Evolutionary conservation across 2,329 filamentous ascomycete species (phyloP).

Genomic region (Domatiomyces globalis): DNA sequence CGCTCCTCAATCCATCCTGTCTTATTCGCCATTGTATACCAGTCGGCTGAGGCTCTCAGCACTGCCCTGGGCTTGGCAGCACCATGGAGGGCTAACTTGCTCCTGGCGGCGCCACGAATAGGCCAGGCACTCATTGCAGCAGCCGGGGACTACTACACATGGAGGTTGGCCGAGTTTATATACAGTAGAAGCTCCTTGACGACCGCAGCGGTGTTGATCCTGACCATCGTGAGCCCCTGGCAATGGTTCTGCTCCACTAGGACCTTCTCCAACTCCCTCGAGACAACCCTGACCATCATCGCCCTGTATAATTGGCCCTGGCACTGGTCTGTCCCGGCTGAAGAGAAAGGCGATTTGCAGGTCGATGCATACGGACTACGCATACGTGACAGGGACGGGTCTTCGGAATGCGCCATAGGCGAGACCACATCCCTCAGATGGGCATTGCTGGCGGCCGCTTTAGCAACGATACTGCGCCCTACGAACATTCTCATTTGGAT

Average conservation of each 20-base stretch:
- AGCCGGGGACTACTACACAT: slow-evolving; percentile 71
- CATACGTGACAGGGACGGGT: slow-evolving; percentile 1
- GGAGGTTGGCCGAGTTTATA: slow-evolving; percentile 60
- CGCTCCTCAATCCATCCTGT: slow-evolving; percentile 84
- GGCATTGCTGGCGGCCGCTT: slow-evolving; percentile 60
- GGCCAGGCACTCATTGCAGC: slow-evolving; percentile 67
- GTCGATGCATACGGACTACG: slow-evolving; percentile 9
- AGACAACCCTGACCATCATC: slow-evolving; percentile 70
- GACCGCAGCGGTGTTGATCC: slow-evolving; percentile 56
- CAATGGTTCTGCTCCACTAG: slow-evolving; percentile 92
- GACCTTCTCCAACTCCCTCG: slow-evolving; percentile 86
- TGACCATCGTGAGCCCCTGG: slow-evolving; percentile 71
- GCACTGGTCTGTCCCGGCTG: slow-evolving; percentile 40
- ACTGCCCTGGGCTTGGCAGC: slow-evolving; percentile 40
- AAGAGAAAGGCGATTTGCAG: slow-evolving; percentile 1
- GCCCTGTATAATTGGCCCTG: slow-evolving; percentile 82
- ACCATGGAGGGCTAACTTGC: slow-evolving; percentile 46
- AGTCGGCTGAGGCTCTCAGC: slow-evolving; percentile 43
- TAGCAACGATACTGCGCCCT: slow-evolving; percentile 73
- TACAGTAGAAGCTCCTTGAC: slow-evolving; percentile 53
- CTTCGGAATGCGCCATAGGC: slow-evolving; percentile 3
- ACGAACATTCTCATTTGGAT: slow-evolving; percentile 83
- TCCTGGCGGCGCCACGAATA: slow-evolving; percentile 59
- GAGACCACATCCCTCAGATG: slow-evolving; percentile 32
- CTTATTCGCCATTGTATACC: slow-evolving; percentile 67